Base-by-base conservation (phyloP, 2,329 filamentous ascomycete species). In the Rutstroemia sp. region DNA sequence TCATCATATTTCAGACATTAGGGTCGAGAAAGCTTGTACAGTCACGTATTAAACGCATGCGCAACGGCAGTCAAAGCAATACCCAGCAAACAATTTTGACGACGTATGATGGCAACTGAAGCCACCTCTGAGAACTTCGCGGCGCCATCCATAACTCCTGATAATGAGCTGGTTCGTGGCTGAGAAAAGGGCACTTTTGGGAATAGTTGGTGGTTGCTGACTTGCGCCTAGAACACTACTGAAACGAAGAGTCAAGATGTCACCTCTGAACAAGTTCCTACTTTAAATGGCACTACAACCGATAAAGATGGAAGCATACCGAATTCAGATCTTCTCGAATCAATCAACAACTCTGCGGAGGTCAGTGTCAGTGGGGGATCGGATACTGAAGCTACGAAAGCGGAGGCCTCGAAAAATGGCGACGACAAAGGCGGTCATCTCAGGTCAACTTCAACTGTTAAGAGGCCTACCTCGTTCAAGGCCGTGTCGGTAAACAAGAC, bases 401-500 rank as follows among this genome's bases (percentile, higher is more conserved):
- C 76, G 58, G 79, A 80, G 66, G 71, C 73, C 61, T 70, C 76
- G 57, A 80, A 80, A 68, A 71, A 71, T 59, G 79, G 80, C 59
- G 78, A 80, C 68, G 80, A 76, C 57, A 77, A 80, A 56, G 82
- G 79, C 64, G 76, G 78, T 49, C 82, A 89, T 68, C 73, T 73
- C 59, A 82, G 82, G 57, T 76, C 76, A 8, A 75, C 77, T 61
- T 78, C 85, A 60, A 67, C 84, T 3, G 76, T 84, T 60, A 91
- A 88, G 78, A 92, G 89, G 71, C 44, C 51, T 19, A 75, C 84
- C 17, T 86, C 84, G 12, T 94, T 95, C 78, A 95, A 94, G 72
- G 82, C 89, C 17, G 87, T 94, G 48, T 92, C 88, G 5, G 87
- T 92, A 63, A 92, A 92, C 63, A 91, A 88, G 72, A 90, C 83